Evolutionary conservation across 805 yeast genomes (phyloP).

Genomic region (Starmerella apicola): DNA sequence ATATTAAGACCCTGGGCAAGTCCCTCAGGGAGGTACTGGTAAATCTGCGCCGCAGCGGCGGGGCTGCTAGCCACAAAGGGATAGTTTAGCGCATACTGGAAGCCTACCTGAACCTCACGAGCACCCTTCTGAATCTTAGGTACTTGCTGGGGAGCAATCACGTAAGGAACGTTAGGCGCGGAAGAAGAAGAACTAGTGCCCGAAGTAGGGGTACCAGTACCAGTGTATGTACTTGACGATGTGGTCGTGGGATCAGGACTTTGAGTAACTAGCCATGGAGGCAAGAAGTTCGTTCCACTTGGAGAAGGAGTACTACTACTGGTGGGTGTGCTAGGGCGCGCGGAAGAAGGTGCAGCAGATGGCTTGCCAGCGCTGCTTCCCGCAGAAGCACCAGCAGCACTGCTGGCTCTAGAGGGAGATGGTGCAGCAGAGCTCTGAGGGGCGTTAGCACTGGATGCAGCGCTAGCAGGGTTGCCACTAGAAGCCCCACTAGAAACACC

Average conservation of each 20-base stretch:
- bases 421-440: background rate
- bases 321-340: slow-evolving; percentile 10
- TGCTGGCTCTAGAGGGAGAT: too few relatives aligned
- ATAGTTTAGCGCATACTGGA: slow-evolving; percentile 66
- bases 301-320: slow-evolving; percentile 7
- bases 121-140: slow-evolving; percentile 26
- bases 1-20: slow-evolving; percentile 48
- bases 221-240: slow-evolving; percentile 22
- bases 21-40: slow-evolving; percentile 70
- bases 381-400: too few relatives aligned
- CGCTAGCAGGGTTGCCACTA: slow-evolving; percentile 4
- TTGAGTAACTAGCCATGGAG: slow-evolving; percentile 33
- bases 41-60: slow-evolving; percentile 69
- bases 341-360: slow-evolving; percentile 3
- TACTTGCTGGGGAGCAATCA: slow-evolving; percentile 51
- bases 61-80: slow-evolving; percentile 67
- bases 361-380: too few relatives aligned
- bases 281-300: slow-evolving; percentile 32
- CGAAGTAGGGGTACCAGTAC: slow-evolving; percentile 14
- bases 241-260: slow-evolving; percentile 20
- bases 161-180: slow-evolving; percentile 39
- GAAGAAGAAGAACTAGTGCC: background rate
- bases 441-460: background rate
- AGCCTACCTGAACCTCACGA: slow-evolving; percentile 59
- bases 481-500: slow-evolving; percentile 9